Conservation (phyloP, 257 asterid species). For the Prunella vulgaris region DNA sequence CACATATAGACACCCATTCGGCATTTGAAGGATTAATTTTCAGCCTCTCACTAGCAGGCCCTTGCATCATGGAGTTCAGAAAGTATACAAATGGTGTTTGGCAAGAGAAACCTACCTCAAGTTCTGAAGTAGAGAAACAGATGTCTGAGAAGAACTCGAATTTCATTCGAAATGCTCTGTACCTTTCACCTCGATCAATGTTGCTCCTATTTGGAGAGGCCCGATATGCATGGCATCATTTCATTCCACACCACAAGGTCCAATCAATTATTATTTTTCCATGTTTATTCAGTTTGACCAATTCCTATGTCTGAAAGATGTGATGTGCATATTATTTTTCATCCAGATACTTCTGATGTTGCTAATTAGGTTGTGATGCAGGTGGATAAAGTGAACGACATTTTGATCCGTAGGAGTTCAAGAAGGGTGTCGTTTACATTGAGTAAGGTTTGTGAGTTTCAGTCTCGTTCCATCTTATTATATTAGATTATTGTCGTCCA, state of each 20-base stretch:
- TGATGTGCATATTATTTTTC: not conserved
- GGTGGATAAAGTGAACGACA: slow-evolving; percentile 78
- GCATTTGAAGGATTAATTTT: slow-evolving; percentile 83
- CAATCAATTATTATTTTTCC: not conserved
- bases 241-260: slow-evolving; percentile 98
- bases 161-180: slow-evolving; percentile 60
- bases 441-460: slow-evolving; percentile 64
- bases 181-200: slow-evolving; percentile 93
- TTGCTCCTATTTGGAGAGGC: slow-evolving; percentile 80
- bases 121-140: slow-evolving; percentile 35
- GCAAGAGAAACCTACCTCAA: slow-evolving; percentile 35
- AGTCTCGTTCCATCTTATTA: too few species aligned
- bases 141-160: slow-evolving; percentile 32
- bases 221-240: slow-evolving; percentile 97
- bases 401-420: slow-evolving; percentile 55
- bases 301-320: not conserved
- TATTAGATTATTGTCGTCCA: too few species aligned
- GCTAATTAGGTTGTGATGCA: slow-evolving; percentile 27
- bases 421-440: slow-evolving; percentile 92
- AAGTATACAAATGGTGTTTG: slow-evolving; percentile 61
- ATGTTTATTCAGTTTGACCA: not conserved
- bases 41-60: slow-evolving; percentile 95
- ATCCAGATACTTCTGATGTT: not conserved
- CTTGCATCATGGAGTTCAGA: slow-evolving; percentile 96
- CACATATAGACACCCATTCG: slow-evolving; percentile 97